Base-by-base conservation (phyloP, 768 basidiomycete genomes). In the Scleroderma bovista region DNA sequence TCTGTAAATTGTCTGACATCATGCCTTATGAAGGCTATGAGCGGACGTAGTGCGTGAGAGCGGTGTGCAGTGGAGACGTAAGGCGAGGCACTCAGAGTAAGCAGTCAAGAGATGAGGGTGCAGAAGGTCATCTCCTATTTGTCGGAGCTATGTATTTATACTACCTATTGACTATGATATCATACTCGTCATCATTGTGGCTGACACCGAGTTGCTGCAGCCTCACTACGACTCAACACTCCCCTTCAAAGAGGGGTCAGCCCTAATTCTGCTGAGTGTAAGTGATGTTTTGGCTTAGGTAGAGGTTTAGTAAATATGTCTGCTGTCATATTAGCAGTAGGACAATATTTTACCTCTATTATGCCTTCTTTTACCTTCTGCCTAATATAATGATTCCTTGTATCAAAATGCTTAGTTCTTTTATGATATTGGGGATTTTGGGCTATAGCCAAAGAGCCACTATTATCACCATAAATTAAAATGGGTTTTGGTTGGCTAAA, bases 361-460 rank as follows among this genome's bases (percentile, higher is more conserved):
- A 52, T 17, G 19, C 37, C 22, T 5, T 12, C 32, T 46, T 70
- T 66, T 48, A 64, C 39, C 72, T 70, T 47, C n/a, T 63, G 8
- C 48, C 58, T 0, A 36, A 59, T 8, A 57, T 74, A 17, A 47
- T 68, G 43, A 50, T 67, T 38, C 61, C 38, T 37, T 0, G 51
- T 40, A 10, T 55, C n/a, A 23, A 57, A 57, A n/a, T 54, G 48
- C 31, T 54, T 54, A 6, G 44, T 71, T 40, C 53, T 65, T 6
- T 59, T 70, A 1, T 56, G 56, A 1, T 13, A 59, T 47, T 44
- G 57, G 46, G 10, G 42, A 43, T 26, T 47, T 20, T 16, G 61
- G 41, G n/a, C 34, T 19, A 62, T 65, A 15, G 65, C 62, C 0
- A 71, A 67, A 16, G 67, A 65, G 1, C 41, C 45, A 10, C 46